Base-by-base conservation (phyloP, 2,329 filamentous ascomycete genomes). In the Seiridium unicorne region DNA sequence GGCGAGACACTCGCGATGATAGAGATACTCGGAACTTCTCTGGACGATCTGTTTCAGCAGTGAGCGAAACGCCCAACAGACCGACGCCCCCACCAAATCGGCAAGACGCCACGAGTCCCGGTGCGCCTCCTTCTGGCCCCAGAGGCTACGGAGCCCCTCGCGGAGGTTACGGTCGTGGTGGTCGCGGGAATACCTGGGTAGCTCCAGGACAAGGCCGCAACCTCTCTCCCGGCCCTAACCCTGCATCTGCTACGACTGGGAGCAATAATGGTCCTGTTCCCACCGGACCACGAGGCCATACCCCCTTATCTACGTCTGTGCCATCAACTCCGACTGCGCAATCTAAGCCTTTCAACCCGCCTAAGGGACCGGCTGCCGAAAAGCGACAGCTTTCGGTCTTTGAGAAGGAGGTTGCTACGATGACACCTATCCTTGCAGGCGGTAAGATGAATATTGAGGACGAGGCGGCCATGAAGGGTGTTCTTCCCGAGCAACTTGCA, bases 301-400 rank as follows among this genome's bases (percentile, higher is more conserved):
- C 62, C 26, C 64, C 61, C 65, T 59, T 74, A 57, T 72, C 73
- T 55, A 64, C 69, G 59, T 72, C 73, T 4, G 73, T 75, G 26
- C 68, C 77, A 7, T 72, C 77, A 7, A 77, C 77, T 3, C 74
- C 80, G 0, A 60, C 69, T 32, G 59, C 70, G 35, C 65, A 69
- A 60, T 73, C 68, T 62, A 83, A 76, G 62, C 77, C 82, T 0
- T 86, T 86, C 69, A 85, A 86, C 64, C 83, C 83, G 2, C 84
- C 83, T 3, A 85, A 84, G 1, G 84, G 84, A 3, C 84, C 83
- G 0, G 73, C 79, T 0, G 72, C 76, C 1, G 74, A 73, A 62
- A 63, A 56, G 34, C 44, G 59, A 47, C 54, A 40, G 31, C 77
- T 58, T 80, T 78, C 31, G 6, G 72, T 86, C 8, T 82, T 81